A percentile compares a stretch with the other conserved stretches of the same genome.
Conservation (phyloP, 441 rosid genomes). For the Corymbia citriodora region DNA sequence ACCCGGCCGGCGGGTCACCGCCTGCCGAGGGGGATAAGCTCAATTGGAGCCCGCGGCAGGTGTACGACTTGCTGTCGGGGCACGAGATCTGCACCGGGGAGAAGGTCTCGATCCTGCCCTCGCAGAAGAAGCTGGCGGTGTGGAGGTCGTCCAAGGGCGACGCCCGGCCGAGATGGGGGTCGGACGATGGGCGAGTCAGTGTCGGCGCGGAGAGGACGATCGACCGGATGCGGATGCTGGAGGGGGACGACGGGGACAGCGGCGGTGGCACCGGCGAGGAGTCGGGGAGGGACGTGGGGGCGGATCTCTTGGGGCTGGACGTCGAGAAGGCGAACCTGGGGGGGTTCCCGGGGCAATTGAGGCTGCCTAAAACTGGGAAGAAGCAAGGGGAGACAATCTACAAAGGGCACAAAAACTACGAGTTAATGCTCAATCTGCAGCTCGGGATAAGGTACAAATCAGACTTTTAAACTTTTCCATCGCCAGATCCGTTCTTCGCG, state of each 20-base stretch:
- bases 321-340: background rate
- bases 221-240: slow-evolving; percentile 4
- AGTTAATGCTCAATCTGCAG: slow-evolving; percentile 15
- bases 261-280: slow-evolving; percentile 19
- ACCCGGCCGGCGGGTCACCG: slow-evolving; percentile 42
- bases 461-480: background rate
- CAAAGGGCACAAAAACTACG: slow-evolving; percentile 17
- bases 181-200: slow-evolving; percentile 62
- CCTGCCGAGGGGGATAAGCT: slow-evolving; percentile 22
- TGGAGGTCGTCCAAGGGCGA: slow-evolving; percentile 57
- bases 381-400: slow-evolving; percentile 14
- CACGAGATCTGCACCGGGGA: slow-evolving; percentile 53
- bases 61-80: slow-evolving; percentile 49
- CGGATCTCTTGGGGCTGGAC: slow-evolving; percentile 5
- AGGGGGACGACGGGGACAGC: slow-evolving; percentile 13
- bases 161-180: slow-evolving; percentile 39
- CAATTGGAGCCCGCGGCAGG: slow-evolving; percentile 76
- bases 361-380: slow-evolving; percentile 6
- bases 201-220: background rate
- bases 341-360: background rate
- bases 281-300: slow-evolving; percentile 6
- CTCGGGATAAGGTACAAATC: slow-evolving; percentile 7
- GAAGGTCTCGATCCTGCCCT: slow-evolving; percentile 55
- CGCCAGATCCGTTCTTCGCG: background rate
- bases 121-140: slow-evolving; percentile 69